phyloP scores from a whole-genome alignment of 108 stramenopile genomes.

The Skeletonema costatum region DNA sequence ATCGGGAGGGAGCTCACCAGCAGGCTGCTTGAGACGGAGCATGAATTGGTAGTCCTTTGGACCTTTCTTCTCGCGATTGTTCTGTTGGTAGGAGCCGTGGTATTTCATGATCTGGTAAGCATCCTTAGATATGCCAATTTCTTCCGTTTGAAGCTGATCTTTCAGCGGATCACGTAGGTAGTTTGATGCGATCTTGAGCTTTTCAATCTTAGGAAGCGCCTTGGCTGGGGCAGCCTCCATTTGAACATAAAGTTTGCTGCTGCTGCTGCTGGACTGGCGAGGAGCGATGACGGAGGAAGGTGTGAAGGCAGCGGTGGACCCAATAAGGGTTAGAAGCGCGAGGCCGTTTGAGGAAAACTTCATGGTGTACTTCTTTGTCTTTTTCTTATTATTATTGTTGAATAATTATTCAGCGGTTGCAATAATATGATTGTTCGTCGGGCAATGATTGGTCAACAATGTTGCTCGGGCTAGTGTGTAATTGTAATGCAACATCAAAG shows the following conservation, averaged over 20 bases:
- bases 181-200: slow-evolving; percentile 66
- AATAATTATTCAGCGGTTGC: no score
- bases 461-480: no score
- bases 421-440: no score
- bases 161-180: slow-evolving; percentile 75
- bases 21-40: slow-evolving; percentile 98
- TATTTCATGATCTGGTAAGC: slow-evolving; percentile 96
- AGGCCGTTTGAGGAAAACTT: slow-evolving; percentile 26
- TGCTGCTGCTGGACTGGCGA: not conserved
- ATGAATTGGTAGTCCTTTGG: slow-evolving; percentile 98
- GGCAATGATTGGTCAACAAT: no score
- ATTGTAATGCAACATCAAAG: no score
- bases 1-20: slow-evolving; percentile 93
- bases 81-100: slow-evolving; percentile 98
- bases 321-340: slow-evolving; percentile 12
- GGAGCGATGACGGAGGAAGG: slow-evolving; percentile 12
- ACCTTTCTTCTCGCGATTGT: slow-evolving; percentile 85
- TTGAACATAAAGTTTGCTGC: slow-evolving; percentile 59
- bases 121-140: slow-evolving; percentile 85
- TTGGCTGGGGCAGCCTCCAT: slow-evolving; percentile 66
- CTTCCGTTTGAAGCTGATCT: slow-evolving; percentile 75
- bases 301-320: slow-evolving; percentile 14
- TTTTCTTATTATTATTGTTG: not conserved
- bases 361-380: slow-evolving; percentile 1
- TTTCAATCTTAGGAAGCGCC: slow-evolving; percentile 81